Percentiles rank a stretch among this genome's conserved stretches.
phyloP scores from a whole-genome alignment of 805 yeast genomes.

The Barnettozyma sucrosica region DNA sequence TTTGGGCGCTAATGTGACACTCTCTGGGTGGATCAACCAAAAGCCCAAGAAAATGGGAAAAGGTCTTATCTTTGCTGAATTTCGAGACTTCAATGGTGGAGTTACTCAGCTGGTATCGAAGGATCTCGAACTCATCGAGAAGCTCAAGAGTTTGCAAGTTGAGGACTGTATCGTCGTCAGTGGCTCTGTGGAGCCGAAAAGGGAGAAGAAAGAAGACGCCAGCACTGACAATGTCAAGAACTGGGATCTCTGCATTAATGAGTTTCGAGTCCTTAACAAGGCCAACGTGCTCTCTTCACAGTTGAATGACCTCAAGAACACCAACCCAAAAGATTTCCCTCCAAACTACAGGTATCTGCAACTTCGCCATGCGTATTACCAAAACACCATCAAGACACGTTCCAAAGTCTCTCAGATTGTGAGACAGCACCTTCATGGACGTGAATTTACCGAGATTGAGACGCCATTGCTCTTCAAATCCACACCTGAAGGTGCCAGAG shows the following conservation, averaged over 20 bases:
- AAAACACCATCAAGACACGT: conserved; percentile 49
- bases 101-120: conserved; percentile 48
- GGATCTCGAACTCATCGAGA: conserved; percentile 29
- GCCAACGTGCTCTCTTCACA: conserved; percentile 65
- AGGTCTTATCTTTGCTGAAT: conserved; percentile 58
- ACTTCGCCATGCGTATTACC: conserved; percentile 55
- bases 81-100: conserved; percentile 72
- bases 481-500: conserved; percentile 98
- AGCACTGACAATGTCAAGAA: neutral
- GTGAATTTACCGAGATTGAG: conserved; percentile 73
- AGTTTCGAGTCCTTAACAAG: conserved; percentile 52
- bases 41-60: conserved; percentile 69
- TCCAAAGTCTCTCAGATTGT: conserved; percentile 46
- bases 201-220: conserved; percentile 14
- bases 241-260: conserved; percentile 55
- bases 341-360: conserved; percentile 79
- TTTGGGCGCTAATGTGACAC: conserved; percentile 31
- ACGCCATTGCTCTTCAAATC: conserved; percentile 92
- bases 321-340: conserved; percentile 56
- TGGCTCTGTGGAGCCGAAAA: conserved; percentile 43
- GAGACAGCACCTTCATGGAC: conserved; percentile 36
- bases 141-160: conserved; percentile 43
- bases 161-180: conserved; percentile 72
- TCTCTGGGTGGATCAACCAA: conserved; percentile 82
- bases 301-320: conserved; percentile 50